phyloP scores from a whole-genome alignment of 441 rosid genomes.

The Croton setiger region DNA sequence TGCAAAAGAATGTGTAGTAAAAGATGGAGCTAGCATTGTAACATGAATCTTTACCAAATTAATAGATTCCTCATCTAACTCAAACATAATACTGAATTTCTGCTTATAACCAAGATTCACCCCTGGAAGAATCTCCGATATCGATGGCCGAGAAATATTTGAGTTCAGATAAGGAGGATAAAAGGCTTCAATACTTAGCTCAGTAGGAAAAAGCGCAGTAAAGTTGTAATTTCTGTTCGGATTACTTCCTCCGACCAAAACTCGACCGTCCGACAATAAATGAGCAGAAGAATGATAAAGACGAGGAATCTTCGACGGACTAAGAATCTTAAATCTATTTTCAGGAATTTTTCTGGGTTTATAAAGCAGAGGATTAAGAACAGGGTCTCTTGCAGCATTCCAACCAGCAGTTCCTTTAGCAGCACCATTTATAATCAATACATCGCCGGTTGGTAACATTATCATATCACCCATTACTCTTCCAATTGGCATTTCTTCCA shows the following conservation, averaged over 20 bases:
- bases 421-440: constrained; percentile 47
- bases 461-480: constrained; percentile 51
- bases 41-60: constrained; percentile 27
- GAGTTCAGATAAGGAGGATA: constrained; percentile 58
- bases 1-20: constrained; percentile 66
- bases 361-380: constrained; percentile 41
- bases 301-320: constrained; percentile 49
- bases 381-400: constrained; percentile 39
- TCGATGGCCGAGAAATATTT: constrained; percentile 27
- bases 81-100: constrained; percentile 26
- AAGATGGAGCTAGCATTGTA: constrained; percentile 64
- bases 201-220: constrained; percentile 69
- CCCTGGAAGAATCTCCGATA: constrained; percentile 34
- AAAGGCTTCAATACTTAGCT: constrained; percentile 72
- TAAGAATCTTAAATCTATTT: constrained; percentile 47
- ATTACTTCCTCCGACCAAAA: constrained; percentile 91
- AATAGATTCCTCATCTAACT: constrained; percentile 22
- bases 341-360: constrained; percentile 22
- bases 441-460: constrained; percentile 41
- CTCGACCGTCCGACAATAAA: constrained; percentile 66
- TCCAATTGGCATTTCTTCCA: constrained; percentile 48
- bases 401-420: constrained; percentile 49
- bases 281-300: constrained; percentile 74
- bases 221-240: constrained; percentile 64
- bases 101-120: constrained; percentile 25